A percentile compares a stretch with the other conserved stretches of the same genome.
Conservation (phyloP, 345 rosid species). For the Brassica juncea region DNA sequence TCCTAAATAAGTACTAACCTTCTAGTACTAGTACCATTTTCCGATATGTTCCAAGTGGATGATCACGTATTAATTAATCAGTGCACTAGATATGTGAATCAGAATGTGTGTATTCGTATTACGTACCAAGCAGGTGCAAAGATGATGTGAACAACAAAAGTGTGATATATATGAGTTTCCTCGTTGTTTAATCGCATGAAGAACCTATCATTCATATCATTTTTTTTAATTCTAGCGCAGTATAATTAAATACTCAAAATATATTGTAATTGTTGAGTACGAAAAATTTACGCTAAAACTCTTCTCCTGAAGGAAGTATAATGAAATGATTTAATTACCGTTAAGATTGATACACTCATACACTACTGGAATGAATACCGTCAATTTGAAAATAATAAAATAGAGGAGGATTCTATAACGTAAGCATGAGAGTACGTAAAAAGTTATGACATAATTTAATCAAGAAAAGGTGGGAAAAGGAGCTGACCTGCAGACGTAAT, state of each 20-base stretch:
- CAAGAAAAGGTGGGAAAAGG: constrained; percentile 28
- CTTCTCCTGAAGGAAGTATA: constrained; percentile 26
- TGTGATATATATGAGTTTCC: not conserved
- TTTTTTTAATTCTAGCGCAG: not conserved
- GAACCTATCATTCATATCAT: not conserved
- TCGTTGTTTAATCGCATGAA: constrained; percentile 11
- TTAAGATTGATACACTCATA: constrained; percentile 10
- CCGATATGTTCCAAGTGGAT: constrained; percentile 23
- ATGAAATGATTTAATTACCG: not conserved
- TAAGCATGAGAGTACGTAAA: constrained; percentile 33
- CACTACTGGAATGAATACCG: not conserved
- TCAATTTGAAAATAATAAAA: not conserved
- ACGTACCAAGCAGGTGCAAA: constrained; percentile 6
- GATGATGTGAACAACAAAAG: constrained; percentile 12
- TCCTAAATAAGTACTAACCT: not conserved
- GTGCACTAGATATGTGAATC: constrained; percentile 20
- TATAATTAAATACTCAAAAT: not conserved
- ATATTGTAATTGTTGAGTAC: not conserved
- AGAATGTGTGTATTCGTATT: not conserved
- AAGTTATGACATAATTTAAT: constrained; percentile 43
- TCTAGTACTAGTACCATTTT: constrained; percentile 19
- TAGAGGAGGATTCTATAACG: constrained; percentile 21
- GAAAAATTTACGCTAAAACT: not conserved
- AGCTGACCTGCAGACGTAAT: constrained; percentile 42
- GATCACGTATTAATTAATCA: constrained; percentile 1